Percentiles rank a stretch among this genome's conserved stretches.
These are phyloP conservation scores for Ogataea populi-albae DNA, from an alignment of 805 yeast species.

Conservation along the genomic window DNA sequence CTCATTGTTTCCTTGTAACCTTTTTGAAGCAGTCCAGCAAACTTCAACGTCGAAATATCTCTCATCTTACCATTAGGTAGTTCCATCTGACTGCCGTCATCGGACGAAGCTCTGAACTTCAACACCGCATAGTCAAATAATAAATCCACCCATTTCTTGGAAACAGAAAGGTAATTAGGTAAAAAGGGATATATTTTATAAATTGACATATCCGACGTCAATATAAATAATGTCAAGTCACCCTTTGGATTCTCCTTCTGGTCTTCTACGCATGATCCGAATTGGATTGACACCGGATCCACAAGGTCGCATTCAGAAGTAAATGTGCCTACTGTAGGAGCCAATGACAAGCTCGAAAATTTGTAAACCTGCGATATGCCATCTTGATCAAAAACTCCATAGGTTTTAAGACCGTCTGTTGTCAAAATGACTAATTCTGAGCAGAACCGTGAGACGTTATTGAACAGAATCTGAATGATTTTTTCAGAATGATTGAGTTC, in stretches of 20 bases:
- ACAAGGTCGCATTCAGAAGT: constrained; percentile 9
- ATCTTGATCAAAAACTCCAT: constrained; percentile 30
- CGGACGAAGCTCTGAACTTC: constrained; percentile 23
- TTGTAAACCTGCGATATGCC: constrained; percentile 6
- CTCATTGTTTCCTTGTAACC: constrained; percentile 12
- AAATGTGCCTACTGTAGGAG: not conserved
- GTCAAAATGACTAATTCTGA: constrained; percentile 44
- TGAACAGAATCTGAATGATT: constrained; percentile 43
- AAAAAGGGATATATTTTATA: constrained; percentile 63
- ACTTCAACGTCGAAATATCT: constrained; percentile 23
- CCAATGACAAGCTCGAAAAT: not conserved
- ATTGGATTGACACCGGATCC: constrained; percentile 41
- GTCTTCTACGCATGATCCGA: constrained; percentile 39
- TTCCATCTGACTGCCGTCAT: constrained; percentile 8
- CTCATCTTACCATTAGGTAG: constrained; percentile 3
- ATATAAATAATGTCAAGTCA: constrained; percentile 49
- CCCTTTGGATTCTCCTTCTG: constrained; percentile 33
- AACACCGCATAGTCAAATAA: constrained; percentile 26
- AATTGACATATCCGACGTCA: constrained; percentile 56
- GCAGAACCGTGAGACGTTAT: constrained; percentile 40
- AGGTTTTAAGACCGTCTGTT: constrained; percentile 33
- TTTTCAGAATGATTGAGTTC: constrained; percentile 19
- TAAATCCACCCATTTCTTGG: constrained; percentile 29
- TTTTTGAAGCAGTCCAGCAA: constrained; percentile 16
- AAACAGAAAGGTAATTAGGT: constrained; percentile 44